A percentile compares a stretch with the other conserved stretches of the same genome.
Evolutionary conservation across 257 asterid species (phyloP).

Genomic region (Forsythia suspensa): DNA sequence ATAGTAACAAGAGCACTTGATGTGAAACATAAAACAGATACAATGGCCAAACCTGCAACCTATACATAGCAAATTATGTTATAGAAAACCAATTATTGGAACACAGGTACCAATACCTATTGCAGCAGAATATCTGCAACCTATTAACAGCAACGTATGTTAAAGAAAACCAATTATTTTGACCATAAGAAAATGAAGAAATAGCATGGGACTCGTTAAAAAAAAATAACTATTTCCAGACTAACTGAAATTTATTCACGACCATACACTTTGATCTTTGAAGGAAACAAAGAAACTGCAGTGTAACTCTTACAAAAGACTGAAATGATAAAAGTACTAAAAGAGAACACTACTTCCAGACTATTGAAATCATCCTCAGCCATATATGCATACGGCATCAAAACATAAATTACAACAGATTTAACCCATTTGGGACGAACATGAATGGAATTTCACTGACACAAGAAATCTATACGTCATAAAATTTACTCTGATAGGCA

Average conservation of each 20-base stretch:
- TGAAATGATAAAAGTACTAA: not conserved
- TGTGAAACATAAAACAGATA: slow-evolving; percentile 79
- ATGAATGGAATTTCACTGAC: slow-evolving; percentile 1
- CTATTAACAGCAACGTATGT: not conserved
- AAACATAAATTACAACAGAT: slow-evolving; percentile 8
- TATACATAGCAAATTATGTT: slow-evolving; percentile 22
- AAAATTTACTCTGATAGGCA: not conserved
- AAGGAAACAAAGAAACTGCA: not conserved
- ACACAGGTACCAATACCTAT: not conserved
- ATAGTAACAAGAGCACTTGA: slow-evolving; percentile 73
- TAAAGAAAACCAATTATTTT: not conserved
- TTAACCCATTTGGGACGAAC: not conserved
- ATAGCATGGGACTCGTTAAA: not conserved
- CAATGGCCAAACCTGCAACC: slow-evolving; percentile 92
- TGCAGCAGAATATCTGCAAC: not conserved
- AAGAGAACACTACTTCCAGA: not conserved
- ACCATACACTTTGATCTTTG: not conserved
- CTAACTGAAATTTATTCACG: not conserved
- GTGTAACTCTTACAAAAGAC: not conserved
- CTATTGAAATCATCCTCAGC: not conserved
- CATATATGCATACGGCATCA: not conserved
- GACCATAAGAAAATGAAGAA: not conserved
- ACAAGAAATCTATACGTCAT: not conserved
- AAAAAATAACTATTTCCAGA: not conserved
- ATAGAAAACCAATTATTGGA: not conserved